A percentile compares a stretch with the other conserved stretches of the same genome.
Evolutionary conservation across 208 protist species (phyloP).

Genomic region (Crithidia thermophila): DNA sequence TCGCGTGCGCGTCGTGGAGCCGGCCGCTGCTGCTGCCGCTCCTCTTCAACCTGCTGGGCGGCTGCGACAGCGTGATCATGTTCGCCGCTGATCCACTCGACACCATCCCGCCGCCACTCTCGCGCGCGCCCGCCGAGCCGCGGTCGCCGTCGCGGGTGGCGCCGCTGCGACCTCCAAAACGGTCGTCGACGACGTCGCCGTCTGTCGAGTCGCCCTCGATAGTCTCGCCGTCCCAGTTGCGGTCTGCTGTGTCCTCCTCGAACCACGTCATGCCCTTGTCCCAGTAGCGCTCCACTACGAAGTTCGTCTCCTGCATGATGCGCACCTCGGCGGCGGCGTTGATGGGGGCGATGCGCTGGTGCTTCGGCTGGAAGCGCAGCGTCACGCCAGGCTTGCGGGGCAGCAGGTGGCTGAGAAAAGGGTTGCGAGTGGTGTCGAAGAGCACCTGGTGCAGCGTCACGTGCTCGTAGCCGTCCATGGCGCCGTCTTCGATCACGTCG

Average conservation of each 20-base stretch:
- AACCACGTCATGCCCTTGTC: slow-evolving; percentile 63
- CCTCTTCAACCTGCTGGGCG: no score
- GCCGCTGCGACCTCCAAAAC: background rate
- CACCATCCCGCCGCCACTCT: no score
- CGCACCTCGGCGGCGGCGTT: slow-evolving; percentile 57
- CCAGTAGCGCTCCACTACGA: slow-evolving; percentile 83
- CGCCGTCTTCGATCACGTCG: slow-evolving; percentile 28
- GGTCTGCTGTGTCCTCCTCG: slow-evolving; percentile 36
- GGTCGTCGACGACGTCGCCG: background rate
- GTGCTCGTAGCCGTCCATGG: slow-evolving; percentile 50
- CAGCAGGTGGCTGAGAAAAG: slow-evolving; percentile 54
- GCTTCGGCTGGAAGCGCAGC: slow-evolving; percentile 75
- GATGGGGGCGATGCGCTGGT: slow-evolving; percentile 66
- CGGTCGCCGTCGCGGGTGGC: background rate
- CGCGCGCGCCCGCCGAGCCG: background rate
- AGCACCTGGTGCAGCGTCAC: slow-evolving; percentile 26
- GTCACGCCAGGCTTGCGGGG: slow-evolving; percentile 39
- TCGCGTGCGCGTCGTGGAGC: no score
- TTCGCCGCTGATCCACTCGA: no score
- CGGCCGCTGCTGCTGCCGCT: no score
- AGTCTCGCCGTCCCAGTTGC: slow-evolving; percentile 11
- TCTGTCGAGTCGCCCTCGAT: background rate
- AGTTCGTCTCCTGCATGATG: slow-evolving; percentile 50
- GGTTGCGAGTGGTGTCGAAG: slow-evolving; percentile 40
- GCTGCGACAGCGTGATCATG: no score